A percentile compares a stretch with the other conserved stretches of the same genome.
Conservation (phyloP, 1,284 basidiomycete genomes). For the Malassezia cuniculi region DNA sequence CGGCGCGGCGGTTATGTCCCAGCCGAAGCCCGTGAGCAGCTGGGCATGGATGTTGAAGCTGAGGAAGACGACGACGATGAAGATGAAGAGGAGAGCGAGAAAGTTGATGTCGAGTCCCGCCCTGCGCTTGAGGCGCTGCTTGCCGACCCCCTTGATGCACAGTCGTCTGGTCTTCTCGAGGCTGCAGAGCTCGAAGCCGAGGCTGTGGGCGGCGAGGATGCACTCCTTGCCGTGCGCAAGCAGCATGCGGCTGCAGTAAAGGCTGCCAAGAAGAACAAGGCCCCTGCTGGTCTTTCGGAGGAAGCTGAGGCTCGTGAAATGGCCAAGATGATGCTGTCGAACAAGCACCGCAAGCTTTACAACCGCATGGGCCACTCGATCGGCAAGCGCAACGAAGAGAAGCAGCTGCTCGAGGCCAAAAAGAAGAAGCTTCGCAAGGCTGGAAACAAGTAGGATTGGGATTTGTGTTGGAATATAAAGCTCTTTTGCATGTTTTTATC, state of each 20-base stretch:
- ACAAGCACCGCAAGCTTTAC: constrained; percentile 88
- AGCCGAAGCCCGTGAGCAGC: constrained; percentile 45
- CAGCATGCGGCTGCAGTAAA: constrained; percentile 30
- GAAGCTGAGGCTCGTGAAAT: constrained; percentile 56
- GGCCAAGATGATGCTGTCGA: constrained; percentile 98
- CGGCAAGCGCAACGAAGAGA: constrained; percentile 63
- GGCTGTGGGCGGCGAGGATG: constrained; percentile 66
- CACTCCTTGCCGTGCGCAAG: constrained; percentile 60
- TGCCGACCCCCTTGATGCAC: constrained; percentile 52
- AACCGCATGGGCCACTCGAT: constrained; percentile 86
- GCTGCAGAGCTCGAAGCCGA: constrained; percentile 89
- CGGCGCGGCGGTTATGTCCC: constrained; percentile 47
- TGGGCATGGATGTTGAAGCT: constrained; percentile 50
- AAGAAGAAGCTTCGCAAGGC: constrained; percentile 28
- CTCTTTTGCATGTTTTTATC: too few species aligned
- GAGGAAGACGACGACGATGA: constrained; percentile 29
- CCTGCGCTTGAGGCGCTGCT: constrained; percentile 47
- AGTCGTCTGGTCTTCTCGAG: constrained; percentile 59
- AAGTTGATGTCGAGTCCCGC: constrained; percentile 45
- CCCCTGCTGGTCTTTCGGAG: constrained; percentile 47
- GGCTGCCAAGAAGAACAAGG: constrained; percentile 23
- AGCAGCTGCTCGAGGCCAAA: constrained; percentile 28
- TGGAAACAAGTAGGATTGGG: constrained; percentile 17
- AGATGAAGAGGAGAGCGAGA: constrained; percentile 41
- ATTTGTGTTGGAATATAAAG: too few species aligned